Base-by-base conservation (phyloP, 169 alveolate species). In the Eimeria praecox region DNA sequence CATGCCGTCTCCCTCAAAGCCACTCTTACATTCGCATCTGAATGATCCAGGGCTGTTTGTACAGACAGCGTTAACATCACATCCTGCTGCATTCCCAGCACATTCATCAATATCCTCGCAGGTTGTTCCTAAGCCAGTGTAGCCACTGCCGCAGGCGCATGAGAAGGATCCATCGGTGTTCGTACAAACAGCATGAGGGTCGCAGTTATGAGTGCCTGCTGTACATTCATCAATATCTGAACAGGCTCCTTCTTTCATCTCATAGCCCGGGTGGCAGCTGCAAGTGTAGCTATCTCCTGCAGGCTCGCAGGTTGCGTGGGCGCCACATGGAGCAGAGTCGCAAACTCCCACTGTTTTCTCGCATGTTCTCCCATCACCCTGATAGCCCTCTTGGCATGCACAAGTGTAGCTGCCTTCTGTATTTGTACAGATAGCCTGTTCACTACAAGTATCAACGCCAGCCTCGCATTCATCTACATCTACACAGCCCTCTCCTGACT, bases 401-500 rank as follows among this genome's bases (percentile, higher is more conserved):
- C 98, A 97, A 9, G 96, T 75, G 94, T 71, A 95, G 54, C 96
- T 83, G 56, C 97, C 97, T 1, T 77, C 94, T 10, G 80, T 35
- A 82, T 97, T 97, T 52, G 88, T 73, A 87, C 98, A 97, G 22
- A 24, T 52, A 14, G 97, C 90, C 56, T 92, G 86, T 71, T 88
- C 96, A 59, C 90, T 46, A 88, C 98, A 97, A 16, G 83, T 75
- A 93, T 90, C 90, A 44, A 42, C 91, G 35, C 85, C 96, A 40
- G 85, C 96, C 42, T 49, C 85, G 90, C 98, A 97, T 90, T 97
- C 98, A 91, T 97, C 97, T 10, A 93, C 83, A 56, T 97, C 98
- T 42, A 91, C 97, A 73, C 97, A 95, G 38, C 85, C 71, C 44
- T 83, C 88, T 27, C 82, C 85, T 10, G 44, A 0, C 10, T 1